Percentiles rank a stretch among this genome's conserved stretches.
Evolutionary conservation across 2,329 filamentous ascomycete species (phyloP).

Genomic region (Apiospora malaysiana): DNA sequence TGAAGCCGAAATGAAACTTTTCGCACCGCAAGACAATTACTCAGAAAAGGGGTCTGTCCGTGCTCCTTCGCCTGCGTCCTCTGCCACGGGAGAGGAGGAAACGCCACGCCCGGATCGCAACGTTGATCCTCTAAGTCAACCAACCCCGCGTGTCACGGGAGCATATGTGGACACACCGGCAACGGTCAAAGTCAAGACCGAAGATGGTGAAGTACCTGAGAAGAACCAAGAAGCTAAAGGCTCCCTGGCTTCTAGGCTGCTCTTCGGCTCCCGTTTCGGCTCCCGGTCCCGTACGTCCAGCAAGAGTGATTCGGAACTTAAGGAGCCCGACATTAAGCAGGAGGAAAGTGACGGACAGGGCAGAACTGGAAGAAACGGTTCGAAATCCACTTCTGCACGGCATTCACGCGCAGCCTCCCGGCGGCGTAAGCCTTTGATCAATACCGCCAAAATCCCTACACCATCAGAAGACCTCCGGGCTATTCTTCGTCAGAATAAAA

Average conservation of each 20-base stretch:
- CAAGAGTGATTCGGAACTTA: constrained; percentile 3
- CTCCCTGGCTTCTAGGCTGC: constrained; percentile 14
- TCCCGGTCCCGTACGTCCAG: background rate
- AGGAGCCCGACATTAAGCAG: constrained; percentile 2
- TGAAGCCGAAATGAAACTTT: constrained; percentile 61
- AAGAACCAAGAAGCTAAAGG: constrained; percentile 19
- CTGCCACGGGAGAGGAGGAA: constrained; percentile 44
- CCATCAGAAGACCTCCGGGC: constrained; percentile 62
- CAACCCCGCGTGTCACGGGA: constrained; percentile 60
- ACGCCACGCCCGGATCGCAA: constrained; percentile 54
- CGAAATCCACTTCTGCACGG: constrained; percentile 34
- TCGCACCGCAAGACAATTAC: constrained; percentile 59
- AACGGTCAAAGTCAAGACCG: constrained; percentile 43
- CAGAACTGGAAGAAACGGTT: constrained; percentile 22
- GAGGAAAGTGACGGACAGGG: constrained; percentile 21
- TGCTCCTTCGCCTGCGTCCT: constrained; percentile 53
- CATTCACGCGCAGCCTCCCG: constrained; percentile 48
- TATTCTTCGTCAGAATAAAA: constrained; percentile 57
- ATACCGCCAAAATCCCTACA: constrained; percentile 59
- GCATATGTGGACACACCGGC: constrained; percentile 64
- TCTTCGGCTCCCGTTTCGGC: constrained; percentile 1
- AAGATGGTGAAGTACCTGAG: constrained; percentile 24
- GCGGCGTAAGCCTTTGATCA: constrained; percentile 53
- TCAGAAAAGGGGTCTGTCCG: constrained; percentile 62
- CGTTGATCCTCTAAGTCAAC: constrained; percentile 52